These are phyloP conservation scores for Pyrrhoderma lamaoense DNA, from an alignment of 1,284 basidiomycete genomes.

Conservation along the genomic window DNA sequence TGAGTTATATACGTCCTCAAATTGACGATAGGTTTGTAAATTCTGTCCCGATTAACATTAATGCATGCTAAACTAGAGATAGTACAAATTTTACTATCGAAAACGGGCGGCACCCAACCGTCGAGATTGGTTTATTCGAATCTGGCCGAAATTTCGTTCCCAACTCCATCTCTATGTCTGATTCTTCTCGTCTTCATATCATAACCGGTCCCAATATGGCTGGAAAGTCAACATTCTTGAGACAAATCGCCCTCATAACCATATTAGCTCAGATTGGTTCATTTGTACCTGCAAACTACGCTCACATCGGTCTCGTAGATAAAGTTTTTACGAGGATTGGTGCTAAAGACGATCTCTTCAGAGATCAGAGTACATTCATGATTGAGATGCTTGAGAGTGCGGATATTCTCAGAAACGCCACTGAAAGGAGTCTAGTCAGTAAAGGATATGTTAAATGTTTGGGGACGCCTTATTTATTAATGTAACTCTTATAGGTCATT, in stretches of 20 bases:
- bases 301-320: slow-evolving; percentile 82
- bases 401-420: slow-evolving; percentile 77
- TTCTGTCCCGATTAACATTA: slow-evolving; percentile 10
- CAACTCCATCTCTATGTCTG: slow-evolving; percentile 66
- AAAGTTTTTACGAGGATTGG: slow-evolving; percentile 92
- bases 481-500: slow-evolving; percentile 58
- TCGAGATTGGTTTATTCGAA: slow-evolving; percentile 80
- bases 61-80: slow-evolving; percentile 13
- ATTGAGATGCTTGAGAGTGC: slow-evolving; percentile 86
- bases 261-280: slow-evolving; percentile 91
- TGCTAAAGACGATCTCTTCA: slow-evolving; percentile 91
- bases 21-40: slow-evolving; percentile 62
- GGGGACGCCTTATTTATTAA: too few relatives aligned
- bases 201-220: slow-evolving; percentile 98
- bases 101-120: slow-evolving; percentile 87
- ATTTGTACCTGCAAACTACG: slow-evolving; percentile 84
- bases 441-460: not conserved
- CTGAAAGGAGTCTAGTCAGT: slow-evolving; percentile 69
- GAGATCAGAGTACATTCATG: slow-evolving; percentile 92
- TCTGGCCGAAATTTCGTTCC: slow-evolving; percentile 75
- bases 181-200: slow-evolving; percentile 59
- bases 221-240: slow-evolving; percentile 87
- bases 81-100: slow-evolving; percentile 63
- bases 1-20: slow-evolving; percentile 68
- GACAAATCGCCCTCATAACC: slow-evolving; percentile 85